Evolutionary conservation across 1,284 basidiomycete species (phyloP).

Genomic region (Apiotrichum brassicae): DNA sequence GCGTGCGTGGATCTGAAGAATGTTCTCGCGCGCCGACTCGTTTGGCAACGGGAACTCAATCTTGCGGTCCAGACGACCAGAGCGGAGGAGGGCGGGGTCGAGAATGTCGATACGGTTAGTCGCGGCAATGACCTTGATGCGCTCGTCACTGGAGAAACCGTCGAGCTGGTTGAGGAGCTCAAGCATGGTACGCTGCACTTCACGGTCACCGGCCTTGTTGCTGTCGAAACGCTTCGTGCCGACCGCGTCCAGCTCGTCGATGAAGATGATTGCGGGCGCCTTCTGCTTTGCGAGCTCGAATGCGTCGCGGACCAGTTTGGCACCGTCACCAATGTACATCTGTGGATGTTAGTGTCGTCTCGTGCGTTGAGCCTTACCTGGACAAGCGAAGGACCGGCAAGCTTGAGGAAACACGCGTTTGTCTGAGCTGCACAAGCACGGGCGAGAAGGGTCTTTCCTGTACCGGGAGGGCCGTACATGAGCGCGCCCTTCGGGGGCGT

Average conservation of each 20-base stretch:
- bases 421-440: slow-evolving; percentile 73
- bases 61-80: slow-evolving; percentile 69
- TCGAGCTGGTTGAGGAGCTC: slow-evolving; percentile 63
- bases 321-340: slow-evolving; percentile 83
- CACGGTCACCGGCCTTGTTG: slow-evolving; percentile 94
- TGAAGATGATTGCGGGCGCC: slow-evolving; percentile 96
- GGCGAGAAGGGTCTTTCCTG: slow-evolving; percentile 70
- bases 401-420: slow-evolving; percentile 73
- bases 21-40: slow-evolving; percentile 64
- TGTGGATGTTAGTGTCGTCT: slow-evolving; percentile 16
- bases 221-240: slow-evolving; percentile 99
- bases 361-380: slow-evolving; percentile 46
- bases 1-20: slow-evolving; percentile 75
- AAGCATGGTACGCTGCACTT: slow-evolving; percentile 98
- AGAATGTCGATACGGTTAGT: slow-evolving; percentile 99
- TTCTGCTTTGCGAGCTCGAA: slow-evolving; percentile 98
- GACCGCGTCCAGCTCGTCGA: slow-evolving; percentile 96
- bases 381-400: slow-evolving; percentile 69
- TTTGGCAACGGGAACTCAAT: slow-evolving; percentile 75
- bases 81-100: slow-evolving; percentile 68
- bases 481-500: slow-evolving; percentile 69
- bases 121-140: slow-evolving; percentile 98
- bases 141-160: slow-evolving; percentile 79
- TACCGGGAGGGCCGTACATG: slow-evolving; percentile 75
- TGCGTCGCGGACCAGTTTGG: slow-evolving; percentile 92